A percentile compares a stretch with the other conserved stretches of the same genome.
Conservation (phyloP, 331 rosid genomes). For the Quercus phellos region DNA sequence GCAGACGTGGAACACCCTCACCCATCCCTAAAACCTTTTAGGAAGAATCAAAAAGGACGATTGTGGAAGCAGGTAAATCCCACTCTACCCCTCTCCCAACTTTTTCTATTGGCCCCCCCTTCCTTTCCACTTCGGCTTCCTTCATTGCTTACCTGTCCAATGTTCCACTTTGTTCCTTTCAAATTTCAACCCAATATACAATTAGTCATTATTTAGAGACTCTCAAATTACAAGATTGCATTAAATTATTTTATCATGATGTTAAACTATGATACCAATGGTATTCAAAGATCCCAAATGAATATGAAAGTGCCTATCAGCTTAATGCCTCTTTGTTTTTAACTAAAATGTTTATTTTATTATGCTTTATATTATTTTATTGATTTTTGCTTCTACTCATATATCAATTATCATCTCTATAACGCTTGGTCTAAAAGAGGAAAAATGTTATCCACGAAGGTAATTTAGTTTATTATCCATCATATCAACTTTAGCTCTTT, state of each 20-base stretch:
- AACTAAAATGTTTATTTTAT: background rate
- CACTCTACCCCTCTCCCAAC: background rate
- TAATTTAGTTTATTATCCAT: background rate
- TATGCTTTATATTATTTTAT: background rate
- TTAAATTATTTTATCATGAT: background rate
- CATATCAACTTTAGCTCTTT: background rate
- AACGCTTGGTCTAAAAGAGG: background rate
- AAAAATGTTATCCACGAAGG: background rate
- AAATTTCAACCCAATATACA: too few relatives aligned
- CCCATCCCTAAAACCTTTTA: slow-evolving; percentile 25
- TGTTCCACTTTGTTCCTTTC: background rate
- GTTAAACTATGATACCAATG: background rate
- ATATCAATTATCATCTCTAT: background rate
- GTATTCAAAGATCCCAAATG: background rate
- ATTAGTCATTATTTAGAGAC: too few relatives aligned
- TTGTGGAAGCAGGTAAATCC: slow-evolving; percentile 35
- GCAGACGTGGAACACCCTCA: slow-evolving; percentile 41
- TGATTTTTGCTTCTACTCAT: background rate
- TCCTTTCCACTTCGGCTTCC: slow-evolving; percentile 4
- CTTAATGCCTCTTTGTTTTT: background rate
- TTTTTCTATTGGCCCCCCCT: background rate
- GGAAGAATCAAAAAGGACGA: slow-evolving; percentile 34
- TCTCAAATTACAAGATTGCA: background rate
- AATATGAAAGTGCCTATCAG: background rate
- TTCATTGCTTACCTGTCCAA: background rate